Base-by-base conservation (phyloP, 2,329 filamentous ascomycete species). In the Cryphonectria carpinicola region DNA sequence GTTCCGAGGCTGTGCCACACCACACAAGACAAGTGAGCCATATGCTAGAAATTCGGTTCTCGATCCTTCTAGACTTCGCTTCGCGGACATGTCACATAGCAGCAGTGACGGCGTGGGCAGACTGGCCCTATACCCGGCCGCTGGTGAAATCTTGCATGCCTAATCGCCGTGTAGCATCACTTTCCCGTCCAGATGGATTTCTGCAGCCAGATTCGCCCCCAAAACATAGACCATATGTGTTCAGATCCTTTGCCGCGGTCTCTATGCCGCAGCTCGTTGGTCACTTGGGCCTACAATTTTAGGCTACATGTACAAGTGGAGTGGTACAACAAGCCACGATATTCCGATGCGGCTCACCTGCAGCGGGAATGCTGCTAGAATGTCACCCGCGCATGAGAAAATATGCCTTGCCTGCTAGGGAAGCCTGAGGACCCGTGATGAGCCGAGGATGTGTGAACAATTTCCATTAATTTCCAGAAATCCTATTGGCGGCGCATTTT, bases 171-270 rank as follows among this genome's bases (percentile, higher is more conserved):
- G 54, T 58, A 35, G 14, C 28, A 58, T 58, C 54, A 17, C 7
- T 19, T n/a, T 22, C n/a, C 54, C 54, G 19, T 58, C 13, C 54
- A 58, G 54, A 58, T 58, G 54, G 54, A 58, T 58, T 58, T 58
- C 54, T 58, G 54, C 54, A 19, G 13, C 25, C 25, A 58, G 54
- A 58, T 58, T 32, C 54, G 54, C 54, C 54, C 54, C 54, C 54
- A 58, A 58, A 58, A 25, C 22, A 35, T 58, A 8, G 13, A 28
- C 11, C 19, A 6, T 58, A 7, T 52, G 25, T 58, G 25, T 28
- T 32, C 28, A 6, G 25, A 58, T 58, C 54, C 54, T 58, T 58
- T 32, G 54, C 28, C 14, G 54, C 25, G 14, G n/a, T 56, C 52
- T 56, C 52, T 28, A 25, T 58, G 54, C 54, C 28, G 28, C 54